Base-by-base conservation (phyloP, 768 basidiomycete genomes). In the Neoboletus brunneissimus region DNA sequence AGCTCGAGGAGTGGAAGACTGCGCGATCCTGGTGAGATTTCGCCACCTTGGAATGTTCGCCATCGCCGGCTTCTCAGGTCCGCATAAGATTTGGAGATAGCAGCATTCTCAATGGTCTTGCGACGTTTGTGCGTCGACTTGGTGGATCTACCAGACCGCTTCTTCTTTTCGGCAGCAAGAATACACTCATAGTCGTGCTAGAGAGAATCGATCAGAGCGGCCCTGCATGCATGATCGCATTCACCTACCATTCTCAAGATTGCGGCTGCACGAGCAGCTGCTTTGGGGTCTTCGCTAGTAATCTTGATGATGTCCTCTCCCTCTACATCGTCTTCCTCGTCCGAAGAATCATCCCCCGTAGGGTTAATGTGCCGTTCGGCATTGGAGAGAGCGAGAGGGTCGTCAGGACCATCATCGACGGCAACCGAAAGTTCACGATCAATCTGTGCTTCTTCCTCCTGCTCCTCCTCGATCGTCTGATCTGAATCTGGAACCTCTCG, bases 201-300 rank as follows among this genome's bases (percentile, higher is more conserved):
- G n/a, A 54, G 18, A 25, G 15, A 23, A 54, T 12, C 20, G 16
- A 47, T 53, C 31, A 47, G 42, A 46, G 10, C 2, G 5, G 16
- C 18, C 6, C 15, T 11, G 13, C 12, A 31, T 13, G 16, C 20
- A 27, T 31, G 37, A 40, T 51, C 4, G 20, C 13, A 6, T 51
- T 44, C 13, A 70, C 83, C n/a, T 48, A 91, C 92, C 79, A 91
- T 81, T 72, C 89, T 93, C 63, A 97, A 76, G 56, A 97, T 94
- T 0, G 94, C 94, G 34, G 91, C 94, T n/a, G 94, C 94, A 47
- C 91, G 77, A 2, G 94, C 94, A 45, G 94, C 94, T 18, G 91
- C 91, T 56, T 80, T 79, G 2, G 94, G 90, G 70, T 96, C 90
- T 22, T 84, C 82, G 56, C 90, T 92, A 3, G 86, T 86, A 58